Evolutionary conservation across 2,329 filamentous ascomycete species (phyloP).

Genomic region (Ascochyta viciae-villosae): DNA sequence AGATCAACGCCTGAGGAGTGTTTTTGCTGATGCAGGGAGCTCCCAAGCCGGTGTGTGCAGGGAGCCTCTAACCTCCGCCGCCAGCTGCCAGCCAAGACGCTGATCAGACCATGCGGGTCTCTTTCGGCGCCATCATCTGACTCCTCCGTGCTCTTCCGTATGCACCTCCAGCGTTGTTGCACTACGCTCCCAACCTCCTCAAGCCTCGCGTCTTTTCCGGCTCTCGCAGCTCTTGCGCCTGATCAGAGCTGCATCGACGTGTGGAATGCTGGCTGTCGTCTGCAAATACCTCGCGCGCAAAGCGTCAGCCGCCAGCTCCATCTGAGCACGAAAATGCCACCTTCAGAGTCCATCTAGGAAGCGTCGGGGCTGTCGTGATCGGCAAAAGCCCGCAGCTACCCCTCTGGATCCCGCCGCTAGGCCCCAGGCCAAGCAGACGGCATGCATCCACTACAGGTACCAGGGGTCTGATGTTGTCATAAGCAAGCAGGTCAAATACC

Average conservation of each 20-base stretch:
- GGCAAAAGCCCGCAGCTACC: conserved; percentile 36
- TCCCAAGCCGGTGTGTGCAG: conserved; percentile 14
- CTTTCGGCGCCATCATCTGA: conserved; percentile 26
- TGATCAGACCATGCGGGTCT: conserved; percentile 9
- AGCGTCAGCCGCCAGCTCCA: conserved; percentile 21
- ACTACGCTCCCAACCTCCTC: conserved; percentile 14
- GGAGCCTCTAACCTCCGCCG: conserved; percentile 13
- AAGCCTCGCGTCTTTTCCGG: background rate
- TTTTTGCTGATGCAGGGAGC: conserved; percentile 8
- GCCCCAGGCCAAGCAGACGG: conserved; percentile 25
- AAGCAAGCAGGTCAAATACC: conserved; percentile 9
- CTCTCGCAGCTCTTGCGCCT: background rate
- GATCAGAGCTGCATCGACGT: background rate
- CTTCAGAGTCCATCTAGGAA: conserved; percentile 2
- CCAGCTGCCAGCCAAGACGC: conserved; percentile 13
- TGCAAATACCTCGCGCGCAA: background rate
- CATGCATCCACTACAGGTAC: conserved; percentile 31
- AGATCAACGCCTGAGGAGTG: conserved; percentile 14
- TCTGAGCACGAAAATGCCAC: conserved; percentile 10
- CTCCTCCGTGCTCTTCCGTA: conserved; percentile 16
- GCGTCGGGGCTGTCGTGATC: conserved; percentile 27
- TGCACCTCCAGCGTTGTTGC: conserved; percentile 27
- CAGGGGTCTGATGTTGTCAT: conserved; percentile 24
- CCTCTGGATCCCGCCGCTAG: conserved; percentile 31
- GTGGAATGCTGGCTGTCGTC: background rate